Base-by-base conservation (phyloP, 1,284 basidiomycete genomes). In the Sporisorium iseilematis-ciliati region DNA sequence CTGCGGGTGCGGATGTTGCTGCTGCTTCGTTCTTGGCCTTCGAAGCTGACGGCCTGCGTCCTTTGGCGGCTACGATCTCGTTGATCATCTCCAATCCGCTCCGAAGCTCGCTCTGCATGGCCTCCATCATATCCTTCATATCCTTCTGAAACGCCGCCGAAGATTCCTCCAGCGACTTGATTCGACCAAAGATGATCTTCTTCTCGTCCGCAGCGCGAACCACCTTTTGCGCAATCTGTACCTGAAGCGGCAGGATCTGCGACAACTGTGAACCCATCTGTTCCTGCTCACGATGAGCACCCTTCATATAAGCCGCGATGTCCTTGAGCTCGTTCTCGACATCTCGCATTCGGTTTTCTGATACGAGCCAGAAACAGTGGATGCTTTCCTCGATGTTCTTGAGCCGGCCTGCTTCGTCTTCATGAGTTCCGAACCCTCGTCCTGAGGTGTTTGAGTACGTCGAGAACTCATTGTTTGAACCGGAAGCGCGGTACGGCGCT, bases 341-440 rank as follows among this genome's bases (percentile, higher is more conserved):
- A 23, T 43, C 38, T 10, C n/a, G 16, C 46, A 66, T 57, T 12
- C 63, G 25, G n/a, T 55, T 48, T 18, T 72, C 69, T 8, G 58
- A 62, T 1, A 62, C 69, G 3, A 62, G 56, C 59, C 69, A 72
- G 23, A 72, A 62, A 42, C 69, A 55, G 1, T 72, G 58, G 3
- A 63, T 54, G 45, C 35, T 57, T 18, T 61, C 57, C n/a, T 65
- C 53, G 29, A 70, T 49, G 23, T 54, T 20, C 18, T 45, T 65
- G 29, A 70, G 57, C 31, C 23, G 8, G 12, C 18, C 29, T 16
- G 25, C 25, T 5, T 54, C 57, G 40, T 8, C 31, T 3, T 42
- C 16, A 18, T 14, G 20, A 31, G 12, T 4, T 7, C 8, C 29
- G 10, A 23, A 4, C 5, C 4, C 26, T 40, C 33, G 38, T 23